These are phyloP conservation scores for Beta corolliflora DNA, from an alignment of 179 eudicot species.

Conservation along the genomic window DNA sequence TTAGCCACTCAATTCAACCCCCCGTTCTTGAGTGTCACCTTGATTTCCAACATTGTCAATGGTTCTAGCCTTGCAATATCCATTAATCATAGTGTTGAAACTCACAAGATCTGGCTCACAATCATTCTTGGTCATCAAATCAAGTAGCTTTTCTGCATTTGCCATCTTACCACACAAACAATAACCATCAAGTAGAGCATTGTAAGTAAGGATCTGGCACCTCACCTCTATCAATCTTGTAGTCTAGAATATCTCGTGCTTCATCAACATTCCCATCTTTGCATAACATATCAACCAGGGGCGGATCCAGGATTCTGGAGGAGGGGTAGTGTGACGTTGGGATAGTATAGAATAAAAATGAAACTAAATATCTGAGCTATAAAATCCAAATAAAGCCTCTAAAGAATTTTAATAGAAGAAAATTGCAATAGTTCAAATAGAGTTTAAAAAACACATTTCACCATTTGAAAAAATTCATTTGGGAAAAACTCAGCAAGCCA, in stretches of 20 bases:
- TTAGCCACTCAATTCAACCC: too few relatives aligned
- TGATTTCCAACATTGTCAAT: neutral
- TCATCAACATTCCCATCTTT: neutral
- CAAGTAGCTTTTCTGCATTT: neutral
- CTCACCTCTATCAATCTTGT: neutral
- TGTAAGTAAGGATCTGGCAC: neutral
- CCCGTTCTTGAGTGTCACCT: too few relatives aligned
- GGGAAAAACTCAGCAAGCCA: too few relatives aligned
- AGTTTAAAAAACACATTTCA: too few relatives aligned
- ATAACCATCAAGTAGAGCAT: neutral
- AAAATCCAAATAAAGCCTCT: too few relatives aligned
- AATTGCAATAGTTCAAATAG: too few relatives aligned
- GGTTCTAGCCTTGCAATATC: neutral
- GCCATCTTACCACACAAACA: neutral
- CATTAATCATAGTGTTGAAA: neutral
- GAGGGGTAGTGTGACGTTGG: too few relatives aligned
- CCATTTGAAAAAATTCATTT: too few relatives aligned
- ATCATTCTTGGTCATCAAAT: neutral
- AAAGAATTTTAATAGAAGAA: too few relatives aligned
- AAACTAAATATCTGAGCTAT: too few relatives aligned
- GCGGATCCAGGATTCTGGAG: too few relatives aligned
- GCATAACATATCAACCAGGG: neutral
- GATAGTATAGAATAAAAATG: too few relatives aligned
- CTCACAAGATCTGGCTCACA: neutral
- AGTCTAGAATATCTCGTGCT: neutral